Evolutionary conservation across 2,329 filamentous ascomycete genomes (phyloP).

Genomic region (Alternaria sp.): DNA sequence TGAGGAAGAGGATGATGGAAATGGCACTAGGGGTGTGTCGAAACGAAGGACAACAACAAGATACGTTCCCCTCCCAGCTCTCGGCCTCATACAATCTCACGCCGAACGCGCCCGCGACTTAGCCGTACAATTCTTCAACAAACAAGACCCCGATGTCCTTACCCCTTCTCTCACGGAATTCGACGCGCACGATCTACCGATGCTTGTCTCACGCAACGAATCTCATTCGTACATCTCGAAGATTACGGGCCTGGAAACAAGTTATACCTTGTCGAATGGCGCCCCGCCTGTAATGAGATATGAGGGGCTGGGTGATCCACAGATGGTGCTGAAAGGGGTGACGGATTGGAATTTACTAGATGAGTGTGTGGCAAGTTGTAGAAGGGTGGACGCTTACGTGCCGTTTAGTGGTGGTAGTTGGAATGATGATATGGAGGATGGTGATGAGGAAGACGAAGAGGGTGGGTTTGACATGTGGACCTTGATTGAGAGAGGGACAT

Average conservation of each 20-base stretch:
- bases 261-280: constrained; percentile 24
- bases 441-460: constrained; percentile 4
- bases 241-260: neutral
- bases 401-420: neutral
- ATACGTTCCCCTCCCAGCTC: constrained; percentile 34
- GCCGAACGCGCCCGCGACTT: constrained; percentile 23
- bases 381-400: constrained; percentile 24
- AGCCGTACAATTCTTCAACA: neutral
- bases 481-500: constrained; percentile 10
- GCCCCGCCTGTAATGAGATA: constrained; percentile 22
- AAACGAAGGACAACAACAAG: neutral
- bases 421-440: constrained; percentile 2
- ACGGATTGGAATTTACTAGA: constrained; percentile 22
- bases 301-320: constrained; percentile 19
- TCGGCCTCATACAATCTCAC: constrained; percentile 35
- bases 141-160: neutral
- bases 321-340: neutral
- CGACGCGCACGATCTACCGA: constrained; percentile 1
- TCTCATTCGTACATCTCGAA: neutral
- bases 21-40: neutral
- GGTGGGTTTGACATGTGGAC: constrained; percentile 31
- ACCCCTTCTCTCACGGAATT: constrained; percentile 1
- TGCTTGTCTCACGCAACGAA: neutral
- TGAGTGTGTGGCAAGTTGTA: constrained; percentile 28
- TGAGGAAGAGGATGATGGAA: too few relatives aligned